Base-by-base conservation (phyloP, 352 stramenopile species). In the Pythium rhizo-oryzae region DNA sequence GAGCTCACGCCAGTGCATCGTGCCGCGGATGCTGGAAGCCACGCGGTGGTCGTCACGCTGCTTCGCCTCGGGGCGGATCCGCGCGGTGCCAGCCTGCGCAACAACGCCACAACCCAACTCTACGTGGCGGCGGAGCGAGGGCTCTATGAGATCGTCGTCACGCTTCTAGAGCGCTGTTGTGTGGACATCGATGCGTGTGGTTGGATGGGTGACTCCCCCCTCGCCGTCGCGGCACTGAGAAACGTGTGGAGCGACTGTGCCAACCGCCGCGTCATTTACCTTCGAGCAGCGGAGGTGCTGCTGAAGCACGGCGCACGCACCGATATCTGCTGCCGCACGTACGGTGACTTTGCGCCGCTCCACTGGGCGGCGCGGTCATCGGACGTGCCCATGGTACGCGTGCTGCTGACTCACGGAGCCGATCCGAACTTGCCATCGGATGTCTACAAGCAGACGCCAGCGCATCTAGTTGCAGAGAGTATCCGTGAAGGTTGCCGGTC, bases 181-280 rank as follows among this genome's bases (percentile, higher is more conserved):
- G 7, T 67, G 5, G 60, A 67, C 39, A 47, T 67, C 2, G 60
- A 67, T 18, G 60, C 60, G 4, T 16, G 12, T 0, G 41, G 60
- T 46, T 7, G 30, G 0, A 11, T 59, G 0, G 60, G 50, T 8
- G 23, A 54, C 18, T 60, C 60, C 23, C 12, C 60, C 4, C 50
- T 67, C 18, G 53, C n/a, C 23, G 33, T 23, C 25, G 60, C 60
- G 21, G 51, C 54, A 4, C n/a, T 33, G 28, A 28, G 21, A 3
- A 35, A 47, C 0, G 2, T 18, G 12, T 18, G 21, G 18, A 16
- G 24, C 19, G 25, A 24, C 30, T 28, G 23, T 41, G 13, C n/a
- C 5, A 4, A 30, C 6, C 24, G 30, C 39, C 23, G 13, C 43
- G 56, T 51, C 7, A 18, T n/a, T 9, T 3, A 39, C 16, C 8